Evolutionary conservation across 495 filamentous ascomycete species (phyloP).

Genomic region (Cercophora samala): DNA sequence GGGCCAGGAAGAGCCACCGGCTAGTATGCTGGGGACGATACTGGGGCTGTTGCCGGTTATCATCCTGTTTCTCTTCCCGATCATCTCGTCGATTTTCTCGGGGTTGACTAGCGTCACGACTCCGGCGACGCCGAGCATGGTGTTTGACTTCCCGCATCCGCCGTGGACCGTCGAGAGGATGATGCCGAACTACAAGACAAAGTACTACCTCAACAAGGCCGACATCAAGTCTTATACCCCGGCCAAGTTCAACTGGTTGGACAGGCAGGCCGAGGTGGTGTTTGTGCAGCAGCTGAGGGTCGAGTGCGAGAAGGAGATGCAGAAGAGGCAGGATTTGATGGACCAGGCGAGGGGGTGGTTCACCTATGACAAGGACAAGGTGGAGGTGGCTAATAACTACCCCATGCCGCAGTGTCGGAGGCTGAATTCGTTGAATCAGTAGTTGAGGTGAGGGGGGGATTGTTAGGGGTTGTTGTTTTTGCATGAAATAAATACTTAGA

Average conservation of each 20-base stretch:
- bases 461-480: not conserved
- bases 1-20: conserved; percentile 49
- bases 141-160: conserved; percentile 62
- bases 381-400: conserved; percentile 49
- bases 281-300: conserved; percentile 62
- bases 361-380: conserved; percentile 70
- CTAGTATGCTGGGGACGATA: conserved; percentile 53
- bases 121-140: conserved; percentile 62
- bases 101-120: conserved; percentile 41
- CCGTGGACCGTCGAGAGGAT: conserved; percentile 70
- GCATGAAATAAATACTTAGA: not conserved
- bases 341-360: conserved; percentile 90
- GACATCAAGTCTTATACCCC: conserved; percentile 68
- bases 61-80: conserved; percentile 81
- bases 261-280: conserved; percentile 68
- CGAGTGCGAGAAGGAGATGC: conserved; percentile 69
- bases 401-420: conserved; percentile 42
- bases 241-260: conserved; percentile 66
- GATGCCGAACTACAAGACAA: conserved; percentile 65
- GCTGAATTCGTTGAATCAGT: conserved; percentile 24
- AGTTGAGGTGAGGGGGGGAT: not conserved
- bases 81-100: conserved; percentile 77
- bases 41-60: conserved; percentile 75
- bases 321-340: conserved; percentile 58
- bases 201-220: conserved; percentile 78